phyloP scores from a whole-genome alignment of 1,139 yeast genomes.

The Spathaspora sp. region DNA sequence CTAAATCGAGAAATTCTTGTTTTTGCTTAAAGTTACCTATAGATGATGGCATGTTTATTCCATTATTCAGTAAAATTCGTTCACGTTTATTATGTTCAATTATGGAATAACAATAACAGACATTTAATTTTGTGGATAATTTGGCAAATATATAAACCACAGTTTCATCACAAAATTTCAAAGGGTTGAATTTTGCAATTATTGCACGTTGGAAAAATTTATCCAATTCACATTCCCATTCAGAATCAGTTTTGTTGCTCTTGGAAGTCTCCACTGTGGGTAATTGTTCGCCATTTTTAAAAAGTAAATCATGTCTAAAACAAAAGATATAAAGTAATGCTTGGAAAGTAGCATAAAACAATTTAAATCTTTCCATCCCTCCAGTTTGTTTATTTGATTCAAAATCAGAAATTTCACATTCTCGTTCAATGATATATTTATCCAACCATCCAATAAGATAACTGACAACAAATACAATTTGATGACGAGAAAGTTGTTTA shows the following conservation, averaged over 20 bases:
- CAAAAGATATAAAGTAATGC: constrained; percentile 89
- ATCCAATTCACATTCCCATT: constrained; percentile 85
- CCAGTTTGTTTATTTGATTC: constrained; percentile 34
- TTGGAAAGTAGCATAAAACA: constrained; percentile 92
- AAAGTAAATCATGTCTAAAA: constrained; percentile 69
- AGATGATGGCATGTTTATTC: constrained; percentile 26
- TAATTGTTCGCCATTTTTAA: constrained; percentile 23
- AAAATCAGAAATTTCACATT: constrained; percentile 67
- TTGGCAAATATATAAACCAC: constrained; percentile 94
- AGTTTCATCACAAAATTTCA: constrained; percentile 89
- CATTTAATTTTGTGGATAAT: constrained; percentile 84
- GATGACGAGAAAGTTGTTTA: constrained; percentile 64
- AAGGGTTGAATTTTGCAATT: constrained; percentile 87
- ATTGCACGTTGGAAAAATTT: constrained; percentile 85
- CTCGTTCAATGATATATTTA: constrained; percentile 78
- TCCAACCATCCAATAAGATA: constrained; percentile 83
- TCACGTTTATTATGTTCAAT: constrained; percentile 88
- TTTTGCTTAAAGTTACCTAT: constrained; percentile 48
- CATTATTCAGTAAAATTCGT: constrained; percentile 40
- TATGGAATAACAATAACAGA: constrained; percentile 90
- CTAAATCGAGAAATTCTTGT: constrained; percentile 84
- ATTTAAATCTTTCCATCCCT: constrained; percentile 77
- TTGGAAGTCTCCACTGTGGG: constrained; percentile 2
- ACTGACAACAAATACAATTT: constrained; percentile 74
- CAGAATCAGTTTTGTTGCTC: constrained; percentile 22